Conservation (phyloP, 352 stramenopile genomes). For the Phytophthora pistaciae region DNA sequence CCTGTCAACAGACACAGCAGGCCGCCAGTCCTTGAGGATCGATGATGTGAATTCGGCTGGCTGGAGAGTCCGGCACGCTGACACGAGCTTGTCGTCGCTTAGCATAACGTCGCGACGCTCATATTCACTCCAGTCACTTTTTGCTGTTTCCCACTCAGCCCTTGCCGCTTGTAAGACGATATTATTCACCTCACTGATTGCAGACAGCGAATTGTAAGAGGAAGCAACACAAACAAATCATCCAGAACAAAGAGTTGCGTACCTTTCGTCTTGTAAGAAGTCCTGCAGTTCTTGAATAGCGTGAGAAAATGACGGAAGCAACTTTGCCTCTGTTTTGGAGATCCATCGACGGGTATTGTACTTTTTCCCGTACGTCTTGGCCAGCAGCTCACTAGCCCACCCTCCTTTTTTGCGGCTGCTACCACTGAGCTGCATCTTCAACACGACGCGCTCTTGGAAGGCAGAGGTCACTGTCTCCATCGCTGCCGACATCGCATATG, state of each 20-base stretch:
- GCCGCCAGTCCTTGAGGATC: slow-evolving; percentile 44
- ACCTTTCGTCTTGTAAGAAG: slow-evolving; percentile 65
- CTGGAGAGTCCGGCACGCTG: slow-evolving; percentile 41
- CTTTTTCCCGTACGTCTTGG: slow-evolving; percentile 63
- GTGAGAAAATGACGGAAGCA: slow-evolving; percentile 75
- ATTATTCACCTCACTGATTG: slow-evolving; percentile 40
- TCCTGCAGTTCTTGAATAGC: slow-evolving; percentile 69
- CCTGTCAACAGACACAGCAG: slow-evolving; percentile 27
- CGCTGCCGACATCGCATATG: slow-evolving; percentile 35
- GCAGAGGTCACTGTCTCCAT: slow-evolving; percentile 53
- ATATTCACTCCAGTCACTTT: slow-evolving; percentile 23
- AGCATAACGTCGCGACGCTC: slow-evolving; percentile 40
- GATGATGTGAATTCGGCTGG: slow-evolving; percentile 29
- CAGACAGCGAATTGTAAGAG: not conserved
- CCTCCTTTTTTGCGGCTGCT: slow-evolving; percentile 37
- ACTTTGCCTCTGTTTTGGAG: slow-evolving; percentile 62
- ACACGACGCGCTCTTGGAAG: slow-evolving; percentile 70
- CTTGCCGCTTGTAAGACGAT: slow-evolving; percentile 34
- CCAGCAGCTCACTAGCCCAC: slow-evolving; percentile 66
- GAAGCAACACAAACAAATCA: not conserved
- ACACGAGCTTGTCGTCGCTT: slow-evolving; percentile 42
- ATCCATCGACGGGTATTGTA: slow-evolving; percentile 67
- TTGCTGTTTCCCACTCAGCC: slow-evolving; percentile 22
- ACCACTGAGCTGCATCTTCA: slow-evolving; percentile 73
- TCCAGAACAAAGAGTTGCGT: not conserved